A percentile compares a stretch with the other conserved stretches of the same genome.
phyloP scores from a whole-genome alignment of 306 rosid genomes.

The Glycine tomentella region DNA sequence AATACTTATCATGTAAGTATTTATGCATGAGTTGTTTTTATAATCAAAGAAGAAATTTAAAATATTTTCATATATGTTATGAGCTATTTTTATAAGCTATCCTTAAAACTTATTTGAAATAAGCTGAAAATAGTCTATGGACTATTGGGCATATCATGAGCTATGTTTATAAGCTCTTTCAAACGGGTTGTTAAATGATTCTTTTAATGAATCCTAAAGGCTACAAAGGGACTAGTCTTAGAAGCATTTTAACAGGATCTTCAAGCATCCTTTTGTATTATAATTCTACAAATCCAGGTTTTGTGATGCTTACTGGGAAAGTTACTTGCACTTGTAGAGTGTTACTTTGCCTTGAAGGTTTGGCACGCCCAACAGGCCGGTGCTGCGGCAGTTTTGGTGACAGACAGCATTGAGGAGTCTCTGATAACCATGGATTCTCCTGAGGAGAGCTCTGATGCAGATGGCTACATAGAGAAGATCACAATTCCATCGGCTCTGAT shows the following conservation, averaged over 20 bases:
- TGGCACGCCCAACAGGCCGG: conserved; percentile 96
- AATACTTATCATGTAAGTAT: background rate
- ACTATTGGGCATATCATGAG: background rate
- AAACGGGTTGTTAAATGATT: background rate
- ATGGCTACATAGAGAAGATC: conserved; percentile 75
- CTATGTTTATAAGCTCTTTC: background rate
- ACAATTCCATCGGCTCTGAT: conserved; percentile 80
- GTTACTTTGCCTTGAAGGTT: conserved; percentile 89
- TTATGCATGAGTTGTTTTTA: no score
- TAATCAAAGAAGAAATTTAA: background rate
- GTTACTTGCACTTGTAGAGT: conserved; percentile 56
- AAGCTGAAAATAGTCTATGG: no score
- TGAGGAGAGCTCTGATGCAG: conserved; percentile 63
- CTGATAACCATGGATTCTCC: conserved; percentile 94
- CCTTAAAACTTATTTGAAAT: background rate
- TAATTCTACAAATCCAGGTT: conserved; percentile 27
- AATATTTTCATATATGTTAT: background rate
- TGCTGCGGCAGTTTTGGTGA: conserved; percentile 89
- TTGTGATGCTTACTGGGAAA: conserved; percentile 34
- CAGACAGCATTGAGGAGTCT: conserved; percentile 69
- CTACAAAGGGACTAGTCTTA: background rate
- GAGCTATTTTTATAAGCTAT: background rate
- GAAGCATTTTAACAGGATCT: conserved; percentile 2
- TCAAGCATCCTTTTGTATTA: background rate
- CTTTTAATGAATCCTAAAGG: conserved; percentile 1